Evolutionary conservation across 148 eudicot genomes (phyloP), one percentile per base, ranked within the genome.

Genomic region (Vaccinium corymbosum): DNA sequence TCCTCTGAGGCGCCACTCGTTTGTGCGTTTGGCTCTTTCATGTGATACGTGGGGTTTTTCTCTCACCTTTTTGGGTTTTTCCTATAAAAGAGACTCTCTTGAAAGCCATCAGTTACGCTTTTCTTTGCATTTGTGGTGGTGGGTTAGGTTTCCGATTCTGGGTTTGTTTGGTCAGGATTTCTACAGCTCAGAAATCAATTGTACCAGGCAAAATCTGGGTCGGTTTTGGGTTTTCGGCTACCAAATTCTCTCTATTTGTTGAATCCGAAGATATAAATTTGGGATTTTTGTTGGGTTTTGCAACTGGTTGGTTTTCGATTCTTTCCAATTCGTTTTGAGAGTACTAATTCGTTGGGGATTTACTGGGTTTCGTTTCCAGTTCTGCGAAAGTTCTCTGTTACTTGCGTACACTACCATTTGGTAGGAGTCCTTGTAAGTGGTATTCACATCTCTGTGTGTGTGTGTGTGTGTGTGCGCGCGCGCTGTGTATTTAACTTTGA

Each of bases 331-430:
- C 56, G 13, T 50, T 9, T 50, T 76, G 29, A 48, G 49, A 48
- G 17, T 49, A 49, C 6, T 42, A 42, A 66, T 27, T 27, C 22
- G 38, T 66, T 49, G 55, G 52, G 25, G 49, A 4, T 73, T 42
- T 74, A 19, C 52, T 74, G 78, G 79, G 79, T 76, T 49, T 76
- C 50, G 35, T 76, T 19, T 22, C 56, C 79, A 76, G 79, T 49
- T 76, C 55, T 76, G 15, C 56, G 35, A 49, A 9, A 42, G 10
- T 48, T 35, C 52, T 75, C 53, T 32, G 76, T 72, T 71, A 3
- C 20, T 71, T 20, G 51, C 52, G 35, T 68, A 42, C 9, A 0
- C 13, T 75, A 35, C 27, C 52, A 76, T 76, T 76, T 76, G 49
- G 32, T 48, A 13, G 2, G 22, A 76, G 79, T 20, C 55, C 29